These are phyloP conservation scores for Ophidiomyces ophidiicola DNA, from an alignment of 2,329 filamentous ascomycete species.

Conservation along the genomic window DNA sequence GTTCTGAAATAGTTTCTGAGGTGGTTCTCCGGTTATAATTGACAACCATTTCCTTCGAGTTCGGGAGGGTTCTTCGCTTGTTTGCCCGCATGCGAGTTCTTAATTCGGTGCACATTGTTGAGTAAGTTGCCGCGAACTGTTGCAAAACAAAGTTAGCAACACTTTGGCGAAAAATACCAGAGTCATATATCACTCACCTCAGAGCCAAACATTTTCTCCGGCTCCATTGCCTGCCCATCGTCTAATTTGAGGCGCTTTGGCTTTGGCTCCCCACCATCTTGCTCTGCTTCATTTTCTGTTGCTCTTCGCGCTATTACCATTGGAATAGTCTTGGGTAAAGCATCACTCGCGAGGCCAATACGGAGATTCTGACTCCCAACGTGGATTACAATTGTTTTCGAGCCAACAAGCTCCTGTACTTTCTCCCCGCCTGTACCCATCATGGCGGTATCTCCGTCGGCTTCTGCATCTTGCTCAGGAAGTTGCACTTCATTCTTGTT, in stretches of 20 bases:
- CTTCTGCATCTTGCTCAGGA: constrained; percentile 33
- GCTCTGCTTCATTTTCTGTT: constrained; percentile 68
- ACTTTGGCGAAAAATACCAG: neutral
- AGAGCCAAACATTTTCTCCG: constrained; percentile 76
- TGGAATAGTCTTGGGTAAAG: constrained; percentile 82
- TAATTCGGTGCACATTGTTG: constrained; percentile 71
- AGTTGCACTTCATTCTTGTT: constrained; percentile 54
- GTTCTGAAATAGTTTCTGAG: constrained; percentile 77
- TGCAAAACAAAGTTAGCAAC: neutral
- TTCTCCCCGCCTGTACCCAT: constrained; percentile 44
- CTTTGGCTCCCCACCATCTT: constrained; percentile 64
- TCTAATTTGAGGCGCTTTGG: constrained; percentile 54
- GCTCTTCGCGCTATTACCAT: constrained; percentile 81
- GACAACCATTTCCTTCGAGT: constrained; percentile 87
- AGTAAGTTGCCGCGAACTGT: constrained; percentile 54
- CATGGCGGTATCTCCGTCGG: constrained; percentile 45
- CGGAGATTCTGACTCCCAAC: constrained; percentile 90
- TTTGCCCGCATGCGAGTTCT: constrained; percentile 84
- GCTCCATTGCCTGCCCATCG: constrained; percentile 38
- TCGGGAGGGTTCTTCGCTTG: constrained; percentile 90
- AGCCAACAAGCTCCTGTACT: constrained; percentile 54
- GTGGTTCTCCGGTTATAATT: constrained; percentile 83
- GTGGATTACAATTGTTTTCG: constrained; percentile 89
- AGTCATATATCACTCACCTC: constrained; percentile 45
- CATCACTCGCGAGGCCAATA: constrained; percentile 91